These are phyloP conservation scores for Tylopilus subfusipes DNA, from an alignment of 768 basidiomycete genomes.

Conservation along the genomic window DNA sequence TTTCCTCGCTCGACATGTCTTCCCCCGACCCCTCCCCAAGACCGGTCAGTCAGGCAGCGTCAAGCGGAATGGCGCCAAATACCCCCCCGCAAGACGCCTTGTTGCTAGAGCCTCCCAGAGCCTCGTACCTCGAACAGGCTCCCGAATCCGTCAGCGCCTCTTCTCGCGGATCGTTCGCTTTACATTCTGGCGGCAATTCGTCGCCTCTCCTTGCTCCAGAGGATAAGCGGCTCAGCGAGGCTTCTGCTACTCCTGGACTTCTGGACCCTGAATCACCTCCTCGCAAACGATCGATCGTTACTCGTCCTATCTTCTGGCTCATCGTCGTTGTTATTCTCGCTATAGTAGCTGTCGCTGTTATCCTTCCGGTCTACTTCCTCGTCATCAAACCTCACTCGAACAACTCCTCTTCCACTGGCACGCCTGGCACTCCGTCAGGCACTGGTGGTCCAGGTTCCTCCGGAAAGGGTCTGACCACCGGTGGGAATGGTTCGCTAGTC, in stretches of 20 bases:
- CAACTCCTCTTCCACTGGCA: not conserved
- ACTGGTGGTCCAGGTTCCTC: conserved; percentile 1
- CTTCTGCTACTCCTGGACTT: not conserved
- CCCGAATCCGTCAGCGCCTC: conserved; percentile 16
- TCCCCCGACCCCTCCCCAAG: conserved; percentile 14
- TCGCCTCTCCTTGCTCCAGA: conserved; percentile 23
- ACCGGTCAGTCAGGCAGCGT: conserved; percentile 18
- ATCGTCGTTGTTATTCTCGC: conserved; percentile 27
- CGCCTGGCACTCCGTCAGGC: not conserved
- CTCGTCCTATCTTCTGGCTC: conserved; percentile 27
- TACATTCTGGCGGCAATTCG: conserved; percentile 20
- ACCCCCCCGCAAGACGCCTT: conserved; percentile 6
- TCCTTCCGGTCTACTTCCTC: conserved; percentile 40
- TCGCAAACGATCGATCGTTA: conserved; percentile 18
- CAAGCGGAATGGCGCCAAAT: conserved; percentile 5
- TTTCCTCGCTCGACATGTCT: not conserved
- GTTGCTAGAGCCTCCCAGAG: conserved; percentile 20
- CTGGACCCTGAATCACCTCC: not conserved
- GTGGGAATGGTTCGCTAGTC: conserved; percentile 68
- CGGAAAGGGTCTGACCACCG: conserved; percentile 32
- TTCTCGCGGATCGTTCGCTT: conserved; percentile 21
- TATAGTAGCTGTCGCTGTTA: conserved; percentile 36
- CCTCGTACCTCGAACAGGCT: conserved; percentile 25
- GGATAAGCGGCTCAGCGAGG: conserved; percentile 16
- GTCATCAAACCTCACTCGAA: conserved; percentile 23